Base-by-base conservation (phyloP, 305 asterid genomes). In the Plantago lanceolata region DNA sequence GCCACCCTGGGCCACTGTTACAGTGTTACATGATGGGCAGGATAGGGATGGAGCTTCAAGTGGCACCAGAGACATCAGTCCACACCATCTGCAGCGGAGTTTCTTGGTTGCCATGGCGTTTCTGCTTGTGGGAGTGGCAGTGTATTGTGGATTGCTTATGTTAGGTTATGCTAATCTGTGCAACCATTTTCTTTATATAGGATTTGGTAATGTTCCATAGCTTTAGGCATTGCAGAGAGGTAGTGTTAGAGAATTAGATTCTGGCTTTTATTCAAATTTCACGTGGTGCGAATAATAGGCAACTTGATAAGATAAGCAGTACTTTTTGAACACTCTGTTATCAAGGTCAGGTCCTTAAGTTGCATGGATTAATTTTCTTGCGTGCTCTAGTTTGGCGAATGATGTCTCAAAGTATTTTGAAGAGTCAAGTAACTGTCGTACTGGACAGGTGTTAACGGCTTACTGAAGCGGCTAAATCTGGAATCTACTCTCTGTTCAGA, bases 61-160 rank as follows among this genome's bases (percentile, higher is more conserved):
- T 47, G 76, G 75, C 53, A 68, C 74, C 16, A 55, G 17, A 56
- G 69, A 61, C 19, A 47, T 68, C 62, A 29, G 43, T 57, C 77
- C 45, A 49, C 84, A 82, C 78, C 75, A 65, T 57, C 63, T 76
- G 81, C 87, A 82, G 29, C 48, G 12, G 9, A 69, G 47, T 67
- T 66, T 55, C 72, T 66, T 75, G 20, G 71, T 65, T 28, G 68
- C 75, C 85, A 80, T 80, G 57, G 6, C 9, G 55, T 53, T 55
- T 11, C 35, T 29, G 28, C 61, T 47, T 48, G 66, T 65, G 20
- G 61, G 44, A 53, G 28, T 55, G 55, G 51, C 17, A 59, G 54
- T 61, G 33, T 48, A 24, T n/a, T 44, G 15, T 21, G 49, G 58
- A 43, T 62, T 40, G 48, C 55, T 60, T 59, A 70, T 73, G 68